Evolutionary conservation across 305 asterid species (phyloP), one percentile per base, ranked within the genome.

Genomic region (Nicotiana rustica): DNA sequence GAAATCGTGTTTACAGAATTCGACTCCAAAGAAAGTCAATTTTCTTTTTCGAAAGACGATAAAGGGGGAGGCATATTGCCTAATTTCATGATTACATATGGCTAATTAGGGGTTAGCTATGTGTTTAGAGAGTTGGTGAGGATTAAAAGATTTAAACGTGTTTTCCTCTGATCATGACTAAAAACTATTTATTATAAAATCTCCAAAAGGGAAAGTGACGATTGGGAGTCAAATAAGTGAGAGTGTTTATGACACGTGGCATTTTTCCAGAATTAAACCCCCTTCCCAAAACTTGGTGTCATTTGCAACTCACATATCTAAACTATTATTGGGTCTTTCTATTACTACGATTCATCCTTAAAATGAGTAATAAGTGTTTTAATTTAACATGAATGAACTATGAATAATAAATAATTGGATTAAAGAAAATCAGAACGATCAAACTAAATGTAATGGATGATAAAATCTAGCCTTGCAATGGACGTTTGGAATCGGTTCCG

Each of bases 121-220:
- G 56, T 41, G 29, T 10, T 41, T 10, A 69, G 35, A 70, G 35
- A 70, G 59, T 69, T 5, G 78, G 59, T 70, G 36, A 41, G 78
- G 78, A 69, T 69, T 38, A 69, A 69, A 41, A 15, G 33, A 70
- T 10, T 41, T 18, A 38, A 69, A 18, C 31, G 5, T 69, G 59
- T 69, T 69, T 18, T 69, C 9, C 35, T 10, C 18, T 41, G 0
- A 18, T 41, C 19, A 19, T 70, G 10, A 70, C 35, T 18, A 38
- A 41, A 69, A 41, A 41, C 12, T 85, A 61, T 82, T 62, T 79
- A 78, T 71, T 52, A 60, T 33, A 61, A 70, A 59, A 44, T 77
- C 2, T 47, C 17, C 71, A 62, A 70, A 5, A 10, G 35, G 49
- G 18, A 69, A 70, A 60, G 55, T 60, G 44, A 44, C 35, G 62